Evolutionary conservation across 2,329 filamentous ascomycete genomes (phyloP), one percentile per base, ranked within the genome.

Genomic region (Cladophialophora chaetospira): DNA sequence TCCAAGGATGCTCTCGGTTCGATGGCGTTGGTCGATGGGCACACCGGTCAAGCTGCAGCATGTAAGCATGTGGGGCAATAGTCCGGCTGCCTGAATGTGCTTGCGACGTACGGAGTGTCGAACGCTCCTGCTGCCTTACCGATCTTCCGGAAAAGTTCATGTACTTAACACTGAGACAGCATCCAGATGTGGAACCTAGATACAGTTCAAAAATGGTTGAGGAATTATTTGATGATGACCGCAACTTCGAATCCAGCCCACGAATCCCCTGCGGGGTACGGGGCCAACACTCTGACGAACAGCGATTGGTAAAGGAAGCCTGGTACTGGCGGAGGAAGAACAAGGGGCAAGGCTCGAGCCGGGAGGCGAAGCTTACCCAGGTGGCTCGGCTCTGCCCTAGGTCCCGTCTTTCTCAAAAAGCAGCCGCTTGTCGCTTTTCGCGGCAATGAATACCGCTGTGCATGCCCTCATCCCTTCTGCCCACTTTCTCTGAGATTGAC

Each of bases 311-410:
- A n/a, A n/a, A n/a, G n/a, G n/a, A n/a, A n/a, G n/a, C 29, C 23
- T 28, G n/a, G 23, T n/a, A 40, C 17, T 10, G 25, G 31, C 48
- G 35, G 26, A 38, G 31, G 36, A 25, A 35, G 23, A 23, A 19
- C 15, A 28, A 13, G 36, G 28, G 36, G 48, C 35, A 9, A n/a
- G n/a, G n/a, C n/a, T 31, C 35, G 11, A 51, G 23, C 15, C 21
- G 23, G n/a, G 26, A 42, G 48, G 19, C 48, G 48, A 51, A 42
- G 36, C 23, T 25, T 17, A 51, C 15, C 19, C n/a, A 44, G 42
- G 23, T 44, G 48, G 48, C 35, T 51, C 48, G 48, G 48, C 48
- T 51, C 48, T 51, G 48, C 48, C 48, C 48, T 51, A 51, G 48
- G 48, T 25, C 35, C 48, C 48, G 48, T 31, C 35, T 33, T n/a